phyloP scores from a whole-genome alignment of 2,329 filamentous ascomycete species.

The Daldinia eschscholtzii region DNA sequence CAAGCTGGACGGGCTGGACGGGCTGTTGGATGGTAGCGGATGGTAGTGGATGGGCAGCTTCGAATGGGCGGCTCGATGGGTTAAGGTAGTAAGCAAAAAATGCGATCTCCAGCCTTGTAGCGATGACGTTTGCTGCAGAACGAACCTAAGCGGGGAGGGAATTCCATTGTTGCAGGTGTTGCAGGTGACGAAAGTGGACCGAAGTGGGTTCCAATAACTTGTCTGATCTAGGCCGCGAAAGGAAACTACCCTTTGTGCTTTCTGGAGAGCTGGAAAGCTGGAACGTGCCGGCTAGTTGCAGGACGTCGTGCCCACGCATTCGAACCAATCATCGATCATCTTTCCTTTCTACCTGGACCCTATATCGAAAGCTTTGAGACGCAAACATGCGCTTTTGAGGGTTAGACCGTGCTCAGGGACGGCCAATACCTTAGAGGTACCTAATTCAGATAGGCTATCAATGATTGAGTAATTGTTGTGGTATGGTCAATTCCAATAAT shows the following conservation, averaged over 20 bases:
- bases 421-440: neutral
- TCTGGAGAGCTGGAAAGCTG: constrained; percentile 27
- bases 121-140: constrained; percentile 44
- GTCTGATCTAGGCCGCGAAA: constrained; percentile 34
- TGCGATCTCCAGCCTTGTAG: constrained; percentile 38
- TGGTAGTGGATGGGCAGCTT: no score
- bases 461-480: neutral
- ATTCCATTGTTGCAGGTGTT: constrained; percentile 34
- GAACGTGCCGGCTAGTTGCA: constrained; percentile 22
- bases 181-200: constrained; percentile 17
- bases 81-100: constrained; percentile 22
- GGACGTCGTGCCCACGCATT: constrained; percentile 13
- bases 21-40: neutral
- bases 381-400: neutral
- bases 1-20: neutral
- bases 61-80: no score
- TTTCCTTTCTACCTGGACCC: neutral
- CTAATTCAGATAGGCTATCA: neutral
- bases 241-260: constrained; percentile 27
- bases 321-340: constrained; percentile 7
- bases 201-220: neutral
- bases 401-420: neutral
- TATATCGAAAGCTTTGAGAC: constrained; percentile 12
- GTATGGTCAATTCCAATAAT: neutral
- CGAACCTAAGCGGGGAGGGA: constrained; percentile 31